Conservation (phyloP, 805 yeast species). For the Tetrapisispora fleetii region DNA sequence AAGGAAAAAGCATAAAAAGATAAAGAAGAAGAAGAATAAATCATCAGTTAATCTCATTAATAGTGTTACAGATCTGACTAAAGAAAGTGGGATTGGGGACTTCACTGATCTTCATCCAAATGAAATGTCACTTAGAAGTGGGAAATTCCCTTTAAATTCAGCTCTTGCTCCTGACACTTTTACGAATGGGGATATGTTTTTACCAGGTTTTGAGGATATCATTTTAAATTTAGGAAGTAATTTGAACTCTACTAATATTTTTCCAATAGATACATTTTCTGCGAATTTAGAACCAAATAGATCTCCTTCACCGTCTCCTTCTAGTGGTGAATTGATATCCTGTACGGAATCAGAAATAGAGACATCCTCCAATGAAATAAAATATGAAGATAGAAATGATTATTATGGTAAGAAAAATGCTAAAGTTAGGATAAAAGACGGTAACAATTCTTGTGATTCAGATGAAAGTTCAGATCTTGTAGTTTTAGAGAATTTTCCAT, state of each 20-base stretch:
- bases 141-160: background rate
- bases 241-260: background rate
- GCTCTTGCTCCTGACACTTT: background rate
- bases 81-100: background rate
- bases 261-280: no score
- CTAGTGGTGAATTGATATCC: background rate
- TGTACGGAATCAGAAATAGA: background rate
- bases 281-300: background rate
- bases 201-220: conserved; percentile 5
- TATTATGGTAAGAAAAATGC: background rate
- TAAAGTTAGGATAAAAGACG: background rate
- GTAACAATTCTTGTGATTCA: background rate
- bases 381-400: background rate
- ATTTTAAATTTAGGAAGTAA: background rate
- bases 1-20: background rate
- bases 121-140: background rate
- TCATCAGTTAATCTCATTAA: background rate
- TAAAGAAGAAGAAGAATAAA: conserved; percentile 1
- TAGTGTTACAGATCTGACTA: background rate
- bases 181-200: background rate
- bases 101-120: background rate
- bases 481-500: background rate
- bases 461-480: background rate
- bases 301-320: background rate
- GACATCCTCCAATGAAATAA: background rate